Evolutionary conservation across 2,329 filamentous ascomycete species (phyloP).

Genomic region (Fusarium longipes): DNA sequence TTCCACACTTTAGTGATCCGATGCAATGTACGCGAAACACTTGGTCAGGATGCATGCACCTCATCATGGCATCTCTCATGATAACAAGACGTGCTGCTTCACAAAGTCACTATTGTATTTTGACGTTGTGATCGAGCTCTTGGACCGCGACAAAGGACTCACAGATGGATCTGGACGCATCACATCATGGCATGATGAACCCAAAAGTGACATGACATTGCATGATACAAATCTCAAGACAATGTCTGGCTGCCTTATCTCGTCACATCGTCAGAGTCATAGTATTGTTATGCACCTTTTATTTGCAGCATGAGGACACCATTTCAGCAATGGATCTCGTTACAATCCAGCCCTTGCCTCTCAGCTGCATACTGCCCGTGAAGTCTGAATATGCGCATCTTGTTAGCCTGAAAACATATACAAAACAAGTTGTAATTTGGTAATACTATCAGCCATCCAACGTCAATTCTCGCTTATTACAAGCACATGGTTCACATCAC

Average conservation of each 20-base stretch:
- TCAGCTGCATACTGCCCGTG: no score
- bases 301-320: background rate
- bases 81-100: background rate
- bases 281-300: background rate
- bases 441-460: no score
- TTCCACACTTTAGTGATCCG: no score
- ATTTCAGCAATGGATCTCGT: slow-evolving; percentile 9
- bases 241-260: slow-evolving; percentile 2
- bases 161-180: background rate
- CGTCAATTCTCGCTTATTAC: no score
- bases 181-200: slow-evolving; percentile 12
- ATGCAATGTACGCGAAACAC: no score
- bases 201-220: slow-evolving; percentile 18
- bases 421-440: no score
- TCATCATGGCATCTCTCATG: background rate
- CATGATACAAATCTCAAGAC: slow-evolving; percentile 5
- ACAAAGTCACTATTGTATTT: no score
- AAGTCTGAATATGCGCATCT: no score
- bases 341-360: slow-evolving; percentile 15
- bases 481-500: background rate
- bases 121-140: no score
- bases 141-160: background rate
- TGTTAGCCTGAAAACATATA: no score
- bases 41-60: background rate
- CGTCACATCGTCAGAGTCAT: background rate